These are phyloP conservation scores for Trichoderma sp. DNA, from an alignment of 2,329 filamentous ascomycete genomes.

Conservation along the genomic window DNA sequence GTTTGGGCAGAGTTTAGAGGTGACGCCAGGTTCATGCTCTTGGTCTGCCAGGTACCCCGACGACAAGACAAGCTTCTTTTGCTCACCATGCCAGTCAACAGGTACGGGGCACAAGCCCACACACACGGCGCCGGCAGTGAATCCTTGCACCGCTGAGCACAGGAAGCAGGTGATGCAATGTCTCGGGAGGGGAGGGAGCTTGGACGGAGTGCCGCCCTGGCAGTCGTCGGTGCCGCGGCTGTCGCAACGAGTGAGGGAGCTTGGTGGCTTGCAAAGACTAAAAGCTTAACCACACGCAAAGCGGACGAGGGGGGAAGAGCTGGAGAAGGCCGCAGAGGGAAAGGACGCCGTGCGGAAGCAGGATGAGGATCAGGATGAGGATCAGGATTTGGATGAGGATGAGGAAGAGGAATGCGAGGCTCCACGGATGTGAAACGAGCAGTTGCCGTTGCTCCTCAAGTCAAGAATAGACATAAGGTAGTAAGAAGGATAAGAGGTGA, in stretches of 20 bases:
- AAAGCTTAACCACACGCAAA: constrained; percentile 9
- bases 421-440: neutral
- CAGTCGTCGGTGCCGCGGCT: neutral
- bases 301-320: neutral
- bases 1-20: neutral
- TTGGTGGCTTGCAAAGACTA: constrained; percentile 19
- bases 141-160: constrained; percentile 16
- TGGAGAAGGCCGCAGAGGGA: neutral
- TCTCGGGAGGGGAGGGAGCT: constrained; percentile 22
- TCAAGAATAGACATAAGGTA: neutral
- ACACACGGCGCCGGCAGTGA: constrained; percentile 1
- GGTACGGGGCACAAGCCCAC: neutral
- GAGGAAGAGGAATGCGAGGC: constrained; percentile 14
- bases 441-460: no score
- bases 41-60: neutral
- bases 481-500: neutral
- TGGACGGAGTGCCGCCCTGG: neutral
- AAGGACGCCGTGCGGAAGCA: neutral
- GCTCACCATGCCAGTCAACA: neutral
- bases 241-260: neutral
- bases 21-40: neutral
- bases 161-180: constrained; percentile 14
- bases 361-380: constrained; percentile 16
- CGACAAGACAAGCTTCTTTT: neutral
- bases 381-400: neutral